phyloP scores from a whole-genome alignment of 805 yeast species.

The Saccharomycopsis sp. region DNA sequence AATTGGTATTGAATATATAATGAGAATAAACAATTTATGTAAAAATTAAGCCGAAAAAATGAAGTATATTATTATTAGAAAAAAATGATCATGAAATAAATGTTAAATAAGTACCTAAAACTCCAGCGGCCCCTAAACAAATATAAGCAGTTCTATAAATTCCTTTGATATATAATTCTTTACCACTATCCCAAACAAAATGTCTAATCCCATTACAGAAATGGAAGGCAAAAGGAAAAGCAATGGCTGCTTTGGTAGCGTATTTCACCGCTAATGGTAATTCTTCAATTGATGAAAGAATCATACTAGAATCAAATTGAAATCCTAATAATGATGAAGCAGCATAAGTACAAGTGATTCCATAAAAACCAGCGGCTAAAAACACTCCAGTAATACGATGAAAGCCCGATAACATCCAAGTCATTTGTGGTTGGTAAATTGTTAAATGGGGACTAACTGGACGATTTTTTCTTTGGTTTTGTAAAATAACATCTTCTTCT shows the following conservation, averaged over 20 bases:
- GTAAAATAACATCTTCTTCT: constrained; percentile 59
- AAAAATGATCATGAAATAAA: constrained; percentile 27
- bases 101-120: constrained; percentile 45
- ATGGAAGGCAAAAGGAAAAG: constrained; percentile 86
- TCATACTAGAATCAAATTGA: constrained; percentile 39
- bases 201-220: constrained; percentile 84
- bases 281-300: constrained; percentile 46
- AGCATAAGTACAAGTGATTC: constrained; percentile 65
- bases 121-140: constrained; percentile 50
- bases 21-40: constrained; percentile 1
- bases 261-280: constrained; percentile 56
- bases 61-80: background rate
- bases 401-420: constrained; percentile 67
- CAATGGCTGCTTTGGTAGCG: constrained; percentile 55
- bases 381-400: constrained; percentile 88
- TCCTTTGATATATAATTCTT: constrained; percentile 69
- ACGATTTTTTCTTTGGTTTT: constrained; percentile 76
- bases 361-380: constrained; percentile 71
- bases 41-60: constrained; percentile 3
- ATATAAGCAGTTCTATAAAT: constrained; percentile 88
- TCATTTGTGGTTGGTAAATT: constrained; percentile 86
- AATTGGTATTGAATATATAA: constrained; percentile 8
- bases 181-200: constrained; percentile 85
- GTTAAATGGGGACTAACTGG: constrained; percentile 86
- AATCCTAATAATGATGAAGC: constrained; percentile 55